Evolutionary conservation across 306 rosid genomes (phyloP).

Genomic region (Herpetospermum pedunculosum): DNA sequence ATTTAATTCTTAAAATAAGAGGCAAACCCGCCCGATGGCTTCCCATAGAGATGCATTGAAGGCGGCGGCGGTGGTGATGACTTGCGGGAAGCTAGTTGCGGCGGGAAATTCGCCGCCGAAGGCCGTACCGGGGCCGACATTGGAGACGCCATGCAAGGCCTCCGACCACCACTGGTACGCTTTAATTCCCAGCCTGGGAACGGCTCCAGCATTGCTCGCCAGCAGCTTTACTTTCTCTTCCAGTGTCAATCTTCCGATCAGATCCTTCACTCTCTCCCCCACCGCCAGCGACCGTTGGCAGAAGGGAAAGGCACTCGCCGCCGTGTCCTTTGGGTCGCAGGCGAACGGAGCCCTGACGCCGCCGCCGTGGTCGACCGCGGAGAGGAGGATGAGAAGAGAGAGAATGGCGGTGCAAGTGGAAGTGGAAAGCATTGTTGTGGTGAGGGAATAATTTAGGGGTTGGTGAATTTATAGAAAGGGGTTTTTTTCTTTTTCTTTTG

Average conservation of each 20-base stretch:
- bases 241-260: slow-evolving; percentile 53
- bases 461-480: background rate
- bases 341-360: slow-evolving; percentile 45
- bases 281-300: slow-evolving; percentile 25
- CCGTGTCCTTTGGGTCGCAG: slow-evolving; percentile 36
- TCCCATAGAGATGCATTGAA: slow-evolving; percentile 81
- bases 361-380: slow-evolving; percentile 2
- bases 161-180: slow-evolving; percentile 96
- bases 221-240: slow-evolving; percentile 59
- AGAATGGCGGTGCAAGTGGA: background rate
- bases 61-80: slow-evolving; percentile 85
- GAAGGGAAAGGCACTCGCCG: slow-evolving; percentile 28
- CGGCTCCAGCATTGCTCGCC: slow-evolving; percentile 48
- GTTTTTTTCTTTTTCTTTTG: no score
- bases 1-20: no score
- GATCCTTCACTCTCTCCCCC: slow-evolving; percentile 56
- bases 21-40: slow-evolving; percentile 71
- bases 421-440: background rate
- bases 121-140: slow-evolving; percentile 69
- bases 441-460: background rate
- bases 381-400: slow-evolving; percentile 6
- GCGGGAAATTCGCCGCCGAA: slow-evolving; percentile 48
- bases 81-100: slow-evolving; percentile 90
- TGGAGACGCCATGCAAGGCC: slow-evolving; percentile 85
- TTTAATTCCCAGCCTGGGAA: slow-evolving; percentile 60